Base-by-base conservation (phyloP, 2,329 filamentous ascomycete species). In the Claviceps purpurea region DNA sequence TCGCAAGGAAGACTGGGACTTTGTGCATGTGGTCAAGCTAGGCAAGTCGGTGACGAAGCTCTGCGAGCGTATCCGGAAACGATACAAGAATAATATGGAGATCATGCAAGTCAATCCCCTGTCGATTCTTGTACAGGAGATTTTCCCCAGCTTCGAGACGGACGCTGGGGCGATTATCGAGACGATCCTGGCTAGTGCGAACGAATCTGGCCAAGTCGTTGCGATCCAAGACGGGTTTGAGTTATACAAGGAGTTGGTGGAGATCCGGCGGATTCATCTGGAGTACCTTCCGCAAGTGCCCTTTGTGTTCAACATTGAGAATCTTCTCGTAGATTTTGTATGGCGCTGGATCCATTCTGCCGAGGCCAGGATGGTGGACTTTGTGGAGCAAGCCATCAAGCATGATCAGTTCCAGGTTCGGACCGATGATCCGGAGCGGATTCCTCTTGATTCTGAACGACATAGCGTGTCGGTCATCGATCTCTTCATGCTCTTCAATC, bases 391-490 rank as follows among this genome's bases (percentile, higher is more conserved):
- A 61, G 90, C 93, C 8, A 85, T 96, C 67, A 91, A 89, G 65
- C 87, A 94, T 59, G 93, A 98, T 64, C 71, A 81, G 53, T 98
- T 97, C 68, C 78, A 82, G 59, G 83, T 95, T 51, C 79, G 87
- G 51, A 77, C 77, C 10, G 76, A 84, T 47, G 74, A 81, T 55
- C 74, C 77, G 10, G 77, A 80, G 4, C 77, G 82, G 34, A 73
- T 82, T 40, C 75, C 85, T 0, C 77, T 78, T 1, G 89, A 96
- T 62, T 84, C 89, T 37, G 82, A 95, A 62, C 82, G 91, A 34
- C 93, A 97, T 68, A 97, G 91, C 64, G 82, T 91, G 54, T 97
- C 91, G 16, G 81, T 95, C 7, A 86, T 96, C 56, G 93, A 98
- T 65, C 82, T 95, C 44, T 97, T 96, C 71, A 84, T 87, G 60